A percentile compares a stretch with the other conserved stretches of the same genome.
These are phyloP conservation scores for Zygnema cylindricum DNA, from an alignment of 139 green algal genomes.

Conservation along the genomic window DNA sequence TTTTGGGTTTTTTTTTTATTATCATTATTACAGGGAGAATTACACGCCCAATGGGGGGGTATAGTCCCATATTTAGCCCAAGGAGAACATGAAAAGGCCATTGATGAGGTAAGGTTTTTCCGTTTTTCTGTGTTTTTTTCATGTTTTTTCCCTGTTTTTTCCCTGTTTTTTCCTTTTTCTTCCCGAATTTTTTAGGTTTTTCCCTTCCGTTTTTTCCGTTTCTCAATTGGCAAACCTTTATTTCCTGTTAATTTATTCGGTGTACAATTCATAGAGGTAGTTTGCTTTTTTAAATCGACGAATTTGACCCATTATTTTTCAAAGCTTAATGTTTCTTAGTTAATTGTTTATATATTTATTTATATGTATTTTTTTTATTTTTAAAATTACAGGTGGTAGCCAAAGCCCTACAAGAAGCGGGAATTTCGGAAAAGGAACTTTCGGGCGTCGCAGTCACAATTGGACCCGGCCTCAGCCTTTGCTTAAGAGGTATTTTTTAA, in stretches of 20 bases:
- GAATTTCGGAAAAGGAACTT: slow-evolving; percentile 62
- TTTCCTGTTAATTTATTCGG: neutral
- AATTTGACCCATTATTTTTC: neutral
- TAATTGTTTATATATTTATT: neutral
- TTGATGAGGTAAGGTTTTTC: slow-evolving; percentile 74
- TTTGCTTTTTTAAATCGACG: slow-evolving; percentile 10
- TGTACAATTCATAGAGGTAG: neutral
- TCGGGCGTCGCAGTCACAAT: slow-evolving; percentile 92
- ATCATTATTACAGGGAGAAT: slow-evolving; percentile 85
- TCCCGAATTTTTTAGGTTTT: no score
- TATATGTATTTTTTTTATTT: neutral
- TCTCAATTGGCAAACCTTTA: no score
- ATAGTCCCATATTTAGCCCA: slow-evolving; percentile 92
- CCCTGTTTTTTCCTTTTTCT: no score
- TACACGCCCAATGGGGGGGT: slow-evolving; percentile 88
- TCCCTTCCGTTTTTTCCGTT: no score
- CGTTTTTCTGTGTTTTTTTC: no score
- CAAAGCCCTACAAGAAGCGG: slow-evolving; percentile 72
- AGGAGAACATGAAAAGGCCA: slow-evolving; percentile 87
- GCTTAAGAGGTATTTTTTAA: slow-evolving; percentile 77
- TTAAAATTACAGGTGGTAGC: slow-evolving; percentile 67
- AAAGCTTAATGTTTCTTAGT: slow-evolving; percentile 6
- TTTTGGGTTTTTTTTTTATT: no score
- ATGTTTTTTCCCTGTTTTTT: no score
- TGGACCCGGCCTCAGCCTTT: slow-evolving; percentile 91